Conservation (phyloP, 257 asterid genomes). For the Prunella vulgaris region DNA sequence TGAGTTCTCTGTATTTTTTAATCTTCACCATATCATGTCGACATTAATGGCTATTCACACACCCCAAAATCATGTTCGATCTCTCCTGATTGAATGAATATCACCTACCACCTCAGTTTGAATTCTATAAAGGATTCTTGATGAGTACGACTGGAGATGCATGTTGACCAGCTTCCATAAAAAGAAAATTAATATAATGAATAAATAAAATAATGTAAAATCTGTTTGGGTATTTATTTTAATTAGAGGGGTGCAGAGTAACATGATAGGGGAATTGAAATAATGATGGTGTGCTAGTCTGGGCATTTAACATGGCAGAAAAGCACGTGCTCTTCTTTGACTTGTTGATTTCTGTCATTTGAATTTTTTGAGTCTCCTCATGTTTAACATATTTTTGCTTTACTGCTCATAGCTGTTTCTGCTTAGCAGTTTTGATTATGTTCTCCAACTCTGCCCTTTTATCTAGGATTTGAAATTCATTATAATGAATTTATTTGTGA, state of each 20-base stretch:
- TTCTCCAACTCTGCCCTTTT: background rate
- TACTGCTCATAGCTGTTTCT: slow-evolving; percentile 17
- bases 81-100: background rate
- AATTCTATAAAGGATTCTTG: background rate
- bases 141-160: background rate
- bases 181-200: background rate
- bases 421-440: background rate
- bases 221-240: background rate
- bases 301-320: slow-evolving; percentile 23
- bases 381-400: background rate
- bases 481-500: background rate
- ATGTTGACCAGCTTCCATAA: background rate
- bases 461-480: background rate
- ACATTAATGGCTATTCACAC: background rate
- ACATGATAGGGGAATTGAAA: slow-evolving; percentile 17
- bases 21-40: background rate
- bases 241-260: slow-evolving; percentile 14
- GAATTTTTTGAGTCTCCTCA: background rate
- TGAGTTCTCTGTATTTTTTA: background rate
- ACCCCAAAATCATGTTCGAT: background rate
- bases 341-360: slow-evolving; percentile 6
- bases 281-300: slow-evolving; percentile 11
- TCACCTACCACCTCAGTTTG: background rate
- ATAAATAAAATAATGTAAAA: background rate
- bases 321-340: slow-evolving; percentile 28